A percentile compares a stretch with the other conserved stretches of the same genome.
Conservation (phyloP, 495 filamentous ascomycete genomes). For the Copromyces sp. region DNA sequence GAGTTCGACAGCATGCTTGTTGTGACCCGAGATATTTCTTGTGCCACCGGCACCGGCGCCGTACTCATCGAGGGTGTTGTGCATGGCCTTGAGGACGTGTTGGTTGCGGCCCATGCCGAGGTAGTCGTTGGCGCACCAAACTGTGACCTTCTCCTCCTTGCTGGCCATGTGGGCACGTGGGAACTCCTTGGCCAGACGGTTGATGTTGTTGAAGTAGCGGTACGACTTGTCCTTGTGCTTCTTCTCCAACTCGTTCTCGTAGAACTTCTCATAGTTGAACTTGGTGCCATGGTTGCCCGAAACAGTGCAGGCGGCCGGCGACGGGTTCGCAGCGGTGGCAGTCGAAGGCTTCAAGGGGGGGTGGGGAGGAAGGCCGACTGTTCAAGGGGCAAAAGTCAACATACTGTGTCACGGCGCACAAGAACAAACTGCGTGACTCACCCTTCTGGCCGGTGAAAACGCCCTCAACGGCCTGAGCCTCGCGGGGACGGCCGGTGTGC, state of each 20-base stretch:
- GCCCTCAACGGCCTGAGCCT: constrained; percentile 60
- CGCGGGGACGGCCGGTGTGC: constrained; percentile 65
- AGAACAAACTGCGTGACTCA: constrained; percentile 22
- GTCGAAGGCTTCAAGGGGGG: constrained; percentile 26
- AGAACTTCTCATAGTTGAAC: constrained; percentile 90
- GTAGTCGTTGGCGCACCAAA: constrained; percentile 99
- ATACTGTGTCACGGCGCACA: background rate
- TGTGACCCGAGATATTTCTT: constrained; percentile 95
- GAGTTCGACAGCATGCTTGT: constrained; percentile 80
- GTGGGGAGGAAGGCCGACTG: constrained; percentile 32
- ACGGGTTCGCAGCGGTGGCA: constrained; percentile 10
- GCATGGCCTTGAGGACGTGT: constrained; percentile 82
- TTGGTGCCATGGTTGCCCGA: constrained; percentile 32
- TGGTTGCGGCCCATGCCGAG: constrained; percentile 93
- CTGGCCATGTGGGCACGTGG: constrained; percentile 85
- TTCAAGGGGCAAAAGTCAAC: constrained; percentile 7
- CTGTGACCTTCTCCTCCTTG: constrained; percentile 81
- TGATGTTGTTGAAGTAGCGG: constrained; percentile 99
- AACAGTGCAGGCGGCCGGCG: constrained; percentile 10
- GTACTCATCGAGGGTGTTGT: constrained; percentile 87
- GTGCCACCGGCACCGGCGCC: constrained; percentile 94
- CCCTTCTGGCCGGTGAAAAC: constrained; percentile 49
- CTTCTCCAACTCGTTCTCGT: constrained; percentile 80
- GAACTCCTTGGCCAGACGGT: constrained; percentile 91
- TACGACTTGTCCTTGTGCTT: constrained; percentile 99